Conservation (phyloP, 768 basidiomycete species). For the Kwoniella europaea region DNA sequence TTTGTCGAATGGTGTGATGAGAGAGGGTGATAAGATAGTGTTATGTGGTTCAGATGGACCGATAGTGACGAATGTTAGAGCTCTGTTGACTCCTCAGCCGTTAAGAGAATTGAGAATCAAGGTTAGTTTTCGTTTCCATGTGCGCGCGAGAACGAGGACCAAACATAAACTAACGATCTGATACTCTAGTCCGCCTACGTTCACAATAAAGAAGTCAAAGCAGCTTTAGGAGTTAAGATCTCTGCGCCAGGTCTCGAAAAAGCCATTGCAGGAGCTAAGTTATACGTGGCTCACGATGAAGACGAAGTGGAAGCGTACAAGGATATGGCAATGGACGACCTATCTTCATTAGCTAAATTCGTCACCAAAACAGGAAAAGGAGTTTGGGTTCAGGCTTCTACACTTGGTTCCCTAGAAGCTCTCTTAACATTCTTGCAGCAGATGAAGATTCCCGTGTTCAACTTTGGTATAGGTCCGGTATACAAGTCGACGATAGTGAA, state of each 20-base stretch:
- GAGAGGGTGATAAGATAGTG: slow-evolving; percentile 91
- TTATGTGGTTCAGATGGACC: slow-evolving; percentile 96
- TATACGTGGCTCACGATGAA: slow-evolving; percentile 90
- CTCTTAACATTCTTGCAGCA: slow-evolving; percentile 90
- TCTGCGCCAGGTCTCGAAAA: slow-evolving; percentile 94
- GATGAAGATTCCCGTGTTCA: slow-evolving; percentile 96
- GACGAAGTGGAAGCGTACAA: slow-evolving; percentile 94
- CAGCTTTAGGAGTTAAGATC: slow-evolving; percentile 94
- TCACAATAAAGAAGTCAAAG: slow-evolving; percentile 96
- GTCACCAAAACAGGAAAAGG: slow-evolving; percentile 96
- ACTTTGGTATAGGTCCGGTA: slow-evolving; percentile 96
- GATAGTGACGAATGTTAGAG: slow-evolving; percentile 92
- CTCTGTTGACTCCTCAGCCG: slow-evolving; percentile 93
- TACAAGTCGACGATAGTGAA: slow-evolving; percentile 95
- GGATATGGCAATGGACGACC: slow-evolving; percentile 95
- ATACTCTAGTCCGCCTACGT: slow-evolving; percentile 81
- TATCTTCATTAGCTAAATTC: slow-evolving; percentile 82
- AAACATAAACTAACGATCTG: neutral
- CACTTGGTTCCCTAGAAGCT: slow-evolving; percentile 94
- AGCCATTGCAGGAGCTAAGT: slow-evolving; percentile 93
- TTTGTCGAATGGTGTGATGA: slow-evolving; percentile 88
- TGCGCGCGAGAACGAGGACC: neutral
- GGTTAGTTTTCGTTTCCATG: slow-evolving; percentile 61
- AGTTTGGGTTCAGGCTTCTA: slow-evolving; percentile 96
- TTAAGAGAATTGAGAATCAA: slow-evolving; percentile 93